These are phyloP conservation scores for Aegilops tauschii DNA, from an alignment of 176 grass and related monocot species.

Conservation along the genomic window DNA sequence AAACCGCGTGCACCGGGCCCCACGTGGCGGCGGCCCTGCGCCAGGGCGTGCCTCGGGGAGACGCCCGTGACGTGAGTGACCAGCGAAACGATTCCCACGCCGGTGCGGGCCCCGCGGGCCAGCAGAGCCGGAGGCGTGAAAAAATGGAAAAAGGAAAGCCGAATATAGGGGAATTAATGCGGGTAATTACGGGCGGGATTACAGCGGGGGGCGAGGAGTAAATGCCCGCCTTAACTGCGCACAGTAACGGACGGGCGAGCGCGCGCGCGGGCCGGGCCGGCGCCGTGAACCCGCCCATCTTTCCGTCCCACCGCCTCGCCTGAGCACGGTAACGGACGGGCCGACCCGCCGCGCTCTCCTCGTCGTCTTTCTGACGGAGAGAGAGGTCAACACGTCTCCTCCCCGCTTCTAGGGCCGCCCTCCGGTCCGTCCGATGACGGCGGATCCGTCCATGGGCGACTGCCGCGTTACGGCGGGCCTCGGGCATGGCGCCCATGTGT, in stretches of 20 bases:
- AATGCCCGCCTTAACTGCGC: slow-evolving; percentile 37
- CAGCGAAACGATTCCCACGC: neutral
- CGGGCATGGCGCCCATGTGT: neutral
- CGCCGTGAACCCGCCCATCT: slow-evolving; percentile 1
- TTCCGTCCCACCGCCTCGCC: neutral
- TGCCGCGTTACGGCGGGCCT: neutral
- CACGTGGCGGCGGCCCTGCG: neutral
- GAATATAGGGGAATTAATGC: slow-evolving; percentile 23
- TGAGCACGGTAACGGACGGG: neutral
- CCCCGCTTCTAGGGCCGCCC: neutral
- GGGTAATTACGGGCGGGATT: slow-evolving; percentile 41
- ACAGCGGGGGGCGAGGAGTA: slow-evolving; percentile 2
- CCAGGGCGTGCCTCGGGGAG: neutral
- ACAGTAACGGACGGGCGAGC: slow-evolving; percentile 25
- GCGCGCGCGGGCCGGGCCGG: neutral
- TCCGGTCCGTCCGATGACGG: neutral
- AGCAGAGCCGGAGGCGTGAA: neutral
- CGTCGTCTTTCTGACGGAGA: neutral
- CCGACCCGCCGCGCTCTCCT: neutral
- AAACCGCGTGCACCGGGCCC: neutral
- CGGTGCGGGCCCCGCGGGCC: neutral
- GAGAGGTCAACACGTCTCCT: slow-evolving; percentile 10
- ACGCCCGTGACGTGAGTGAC: neutral
- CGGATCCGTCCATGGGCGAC: neutral
- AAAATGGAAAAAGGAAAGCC: neutral